phyloP scores from a whole-genome alignment of 1,284 basidiomycete genomes.

The Bondarzewia mesenterica region DNA sequence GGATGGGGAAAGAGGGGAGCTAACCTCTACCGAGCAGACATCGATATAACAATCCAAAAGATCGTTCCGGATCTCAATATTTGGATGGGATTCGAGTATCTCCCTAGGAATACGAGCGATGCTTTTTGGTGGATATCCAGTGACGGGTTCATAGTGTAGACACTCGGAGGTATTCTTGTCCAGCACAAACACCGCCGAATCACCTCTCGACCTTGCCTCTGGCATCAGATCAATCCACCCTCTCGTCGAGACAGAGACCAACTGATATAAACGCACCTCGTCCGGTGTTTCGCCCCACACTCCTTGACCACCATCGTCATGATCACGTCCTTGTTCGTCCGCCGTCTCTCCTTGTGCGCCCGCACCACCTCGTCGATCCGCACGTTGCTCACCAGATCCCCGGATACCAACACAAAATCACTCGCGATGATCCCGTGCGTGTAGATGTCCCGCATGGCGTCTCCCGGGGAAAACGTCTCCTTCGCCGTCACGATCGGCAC shows the following conservation, averaged over 20 bases:
- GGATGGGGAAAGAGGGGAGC: constrained; percentile 11
- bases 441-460: constrained; percentile 96
- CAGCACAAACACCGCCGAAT: constrained; percentile 67
- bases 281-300: constrained; percentile 62
- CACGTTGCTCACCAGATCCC: constrained; percentile 92
- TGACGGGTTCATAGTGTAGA: constrained; percentile 69
- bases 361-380: constrained; percentile 85
- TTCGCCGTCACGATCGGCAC: constrained; percentile 82
- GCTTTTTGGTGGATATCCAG: constrained; percentile 54
- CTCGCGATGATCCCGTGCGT: constrained; percentile 85
- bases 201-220: constrained; percentile 54
- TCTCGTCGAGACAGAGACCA: neutral
- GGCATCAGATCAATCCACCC: constrained; percentile 6
- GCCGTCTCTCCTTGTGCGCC: constrained; percentile 83
- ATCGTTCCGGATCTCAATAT: constrained; percentile 81
- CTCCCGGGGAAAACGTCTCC: constrained; percentile 87
- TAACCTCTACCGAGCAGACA: constrained; percentile 85
- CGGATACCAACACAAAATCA: constrained; percentile 92
- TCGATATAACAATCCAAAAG: constrained; percentile 86
- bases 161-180: constrained; percentile 72
- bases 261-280: constrained; percentile 45
- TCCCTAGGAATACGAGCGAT: constrained; percentile 61
- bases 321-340: constrained; percentile 85
- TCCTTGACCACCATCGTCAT: constrained; percentile 94
- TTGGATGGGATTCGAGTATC: constrained; percentile 56